Percentiles rank a stretch among this genome's conserved stretches.
phyloP scores from a whole-genome alignment of 495 filamentous ascomycete genomes.

The Penicillium malachiteum region DNA sequence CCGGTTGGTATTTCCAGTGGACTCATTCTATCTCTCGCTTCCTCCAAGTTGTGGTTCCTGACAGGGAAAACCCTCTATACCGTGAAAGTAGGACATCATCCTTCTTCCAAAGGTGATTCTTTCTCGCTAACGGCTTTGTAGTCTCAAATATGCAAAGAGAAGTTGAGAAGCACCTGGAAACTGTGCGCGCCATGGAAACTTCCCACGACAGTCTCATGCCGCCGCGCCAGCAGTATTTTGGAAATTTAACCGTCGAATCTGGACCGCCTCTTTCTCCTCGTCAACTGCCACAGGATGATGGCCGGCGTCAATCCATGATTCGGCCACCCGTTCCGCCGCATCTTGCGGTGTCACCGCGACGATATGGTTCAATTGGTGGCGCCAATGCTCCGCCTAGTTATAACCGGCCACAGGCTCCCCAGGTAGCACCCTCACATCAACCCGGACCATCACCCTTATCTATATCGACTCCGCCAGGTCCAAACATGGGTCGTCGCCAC shows the following conservation, averaged over 20 bases:
- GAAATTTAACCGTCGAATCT: conserved; percentile 63
- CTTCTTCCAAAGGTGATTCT: not conserved
- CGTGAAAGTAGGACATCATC: conserved; percentile 48
- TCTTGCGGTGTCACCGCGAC: conserved; percentile 72
- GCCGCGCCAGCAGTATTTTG: conserved; percentile 73
- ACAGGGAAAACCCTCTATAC: conserved; percentile 58
- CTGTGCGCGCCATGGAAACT: conserved; percentile 68
- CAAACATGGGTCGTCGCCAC: conserved; percentile 78
- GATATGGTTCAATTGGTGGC: conserved; percentile 80
- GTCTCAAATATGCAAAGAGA: conserved; percentile 80
- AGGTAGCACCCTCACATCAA: conserved; percentile 62
- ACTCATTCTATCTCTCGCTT: conserved; percentile 76
- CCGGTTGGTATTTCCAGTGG: conserved; percentile 43
- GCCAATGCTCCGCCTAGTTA: conserved; percentile 70
- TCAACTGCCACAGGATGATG: conserved; percentile 83
- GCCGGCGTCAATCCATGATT: conserved; percentile 63
- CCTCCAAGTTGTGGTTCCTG: conserved; percentile 67
- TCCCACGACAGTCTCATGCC: conserved; percentile 73
- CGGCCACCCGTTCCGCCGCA: conserved; percentile 78
- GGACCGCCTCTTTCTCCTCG: conserved; percentile 88
- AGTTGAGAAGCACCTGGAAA: conserved; percentile 79
- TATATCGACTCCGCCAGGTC: conserved; percentile 68
- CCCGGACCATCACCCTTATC: conserved; percentile 75
- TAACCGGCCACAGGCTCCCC: conserved; percentile 63
- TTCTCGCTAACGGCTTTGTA: conserved; percentile 35